phyloP scores from a whole-genome alignment of 257 asterid species.

The Nicotiana noctiflora region DNA sequence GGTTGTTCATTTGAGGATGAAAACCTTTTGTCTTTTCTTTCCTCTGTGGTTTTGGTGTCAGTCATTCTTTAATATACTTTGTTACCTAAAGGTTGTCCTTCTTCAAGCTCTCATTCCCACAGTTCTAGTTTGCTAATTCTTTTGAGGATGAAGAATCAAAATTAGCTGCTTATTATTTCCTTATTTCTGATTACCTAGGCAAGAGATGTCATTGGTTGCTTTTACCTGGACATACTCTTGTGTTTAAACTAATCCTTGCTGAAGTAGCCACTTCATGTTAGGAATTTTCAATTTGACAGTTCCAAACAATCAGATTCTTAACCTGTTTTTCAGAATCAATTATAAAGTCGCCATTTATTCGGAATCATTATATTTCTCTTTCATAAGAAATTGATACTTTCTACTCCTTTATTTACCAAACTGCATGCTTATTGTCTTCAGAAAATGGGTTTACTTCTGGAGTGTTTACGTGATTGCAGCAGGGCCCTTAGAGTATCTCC shows the following conservation, averaged over 20 bases:
- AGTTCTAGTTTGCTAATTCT: background rate
- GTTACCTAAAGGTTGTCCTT: background rate
- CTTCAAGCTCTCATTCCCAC: background rate
- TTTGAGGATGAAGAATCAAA: background rate
- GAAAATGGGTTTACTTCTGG: constrained; percentile 68
- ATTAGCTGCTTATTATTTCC: background rate
- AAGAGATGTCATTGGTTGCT: background rate
- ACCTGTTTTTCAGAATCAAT: constrained; percentile 1
- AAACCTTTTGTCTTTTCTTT: background rate
- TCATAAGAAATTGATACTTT: background rate
- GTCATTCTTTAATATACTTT: background rate
- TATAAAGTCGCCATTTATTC: background rate
- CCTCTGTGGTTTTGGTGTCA: background rate
- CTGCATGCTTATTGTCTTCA: constrained; percentile 23
- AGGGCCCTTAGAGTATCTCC: constrained; percentile 62
- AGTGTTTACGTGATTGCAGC: constrained; percentile 66
- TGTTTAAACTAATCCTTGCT: background rate
- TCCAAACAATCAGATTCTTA: background rate
- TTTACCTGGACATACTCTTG: background rate
- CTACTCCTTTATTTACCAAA: background rate
- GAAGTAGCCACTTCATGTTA: background rate
- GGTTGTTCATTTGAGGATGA: background rate
- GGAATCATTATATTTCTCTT: background rate
- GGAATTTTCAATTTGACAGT: background rate
- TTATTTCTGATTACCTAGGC: background rate